Base-by-base conservation (phyloP, 2,329 filamentous ascomycete species). In the Beauveria caledonica region DNA sequence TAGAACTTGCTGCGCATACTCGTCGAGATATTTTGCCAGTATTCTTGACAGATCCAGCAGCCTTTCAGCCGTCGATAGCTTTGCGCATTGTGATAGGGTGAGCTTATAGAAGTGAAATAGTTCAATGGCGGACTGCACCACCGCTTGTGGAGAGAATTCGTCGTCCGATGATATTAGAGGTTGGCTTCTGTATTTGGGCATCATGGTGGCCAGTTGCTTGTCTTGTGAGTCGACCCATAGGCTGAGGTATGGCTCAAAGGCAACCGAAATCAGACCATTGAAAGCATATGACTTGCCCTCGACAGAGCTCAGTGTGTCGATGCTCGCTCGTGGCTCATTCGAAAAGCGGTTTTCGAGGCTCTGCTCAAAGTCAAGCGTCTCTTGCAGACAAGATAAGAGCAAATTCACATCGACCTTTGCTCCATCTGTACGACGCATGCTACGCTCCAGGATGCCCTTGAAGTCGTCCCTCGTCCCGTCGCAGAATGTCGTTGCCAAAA, bases 181-280 rank as follows among this genome's bases (percentile, higher is more conserved):
- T 66, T 96, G 91, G 62, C 82, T 84, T 65, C 89, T 90, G 74
- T 97, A 97, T 71, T 86, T 91, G 0, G 92, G 92, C 64, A 99
- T 90, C 74, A 97, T 85, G 8, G 80, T 75, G 6, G 91, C 88
- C 61, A 97, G 79, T 68, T 96, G 88, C 73, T 86, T 93, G 73
- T 97, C 93, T 73, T 97, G 94, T 10, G 91, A 93, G 62, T 97
- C 93, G 1, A 99, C 92, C 94, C 94, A 99, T 4, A 99, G 78
- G 70, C 91, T 96, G 65, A 99, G 81, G 72, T 97, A 99, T 1
- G 94, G 94, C 74, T 97, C 94, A 69, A 99, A 99, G 0, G 94
- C 94, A 63, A 95, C 91, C 0, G 94, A 97, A 63, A 99, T 96
- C 4, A 90, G 87, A 60, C 96, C 91, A 60, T 90, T 88, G 72